Base-by-base conservation (phyloP, 192 early-diverging fungal species). In the Oehlia diaphana region DNA sequence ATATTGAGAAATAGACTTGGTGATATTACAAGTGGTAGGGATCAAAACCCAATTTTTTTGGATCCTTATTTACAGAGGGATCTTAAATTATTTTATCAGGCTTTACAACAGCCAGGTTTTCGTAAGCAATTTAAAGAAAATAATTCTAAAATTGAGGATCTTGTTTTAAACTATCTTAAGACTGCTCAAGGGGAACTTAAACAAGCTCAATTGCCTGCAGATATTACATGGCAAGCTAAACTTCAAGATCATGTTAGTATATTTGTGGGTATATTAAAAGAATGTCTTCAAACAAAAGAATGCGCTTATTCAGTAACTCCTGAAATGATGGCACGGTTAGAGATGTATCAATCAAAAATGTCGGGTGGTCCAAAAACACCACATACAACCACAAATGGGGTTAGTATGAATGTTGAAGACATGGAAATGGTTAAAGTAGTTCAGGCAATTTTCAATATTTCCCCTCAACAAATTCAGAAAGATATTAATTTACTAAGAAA, bases 21-120 rank as follows among this genome's bases (percentile, higher is more conserved):
- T 49, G 81, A 86, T 50, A 87, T 91, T 67, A 77, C 80, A n/a
- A 80, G 83, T 14, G 86, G 86, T 10, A 82, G 77, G 47, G 88
- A 88, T 72, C 75, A 72, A 21, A 86, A 83, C 44, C 84, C 83
- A 47, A 76, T 68, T 67, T 91, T 87, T 81, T 75, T 80, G 28
- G 88, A 91, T 77, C 82, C 78, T 21, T 78, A 86, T 12, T 84
- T 91, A 26, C 74, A 82, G 10, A 77, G 78, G 28, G 81, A 84
- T 0, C 76, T 88, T 4, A 53, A 47, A 1, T 63, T 79, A 23
- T 70, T 79, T 62, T 66, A 79, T 79, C 42, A 70, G 13, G 9
- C 21, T 8, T 62, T 79, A 42, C 31, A 21, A 39, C 65, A 71
- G 31, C 50, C 28, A 26, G 19, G 3, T 23, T 79, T 79, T 79